phyloP scores from a whole-genome alignment of 306 rosid genomes.

The Sechiopsis laciniata region DNA sequence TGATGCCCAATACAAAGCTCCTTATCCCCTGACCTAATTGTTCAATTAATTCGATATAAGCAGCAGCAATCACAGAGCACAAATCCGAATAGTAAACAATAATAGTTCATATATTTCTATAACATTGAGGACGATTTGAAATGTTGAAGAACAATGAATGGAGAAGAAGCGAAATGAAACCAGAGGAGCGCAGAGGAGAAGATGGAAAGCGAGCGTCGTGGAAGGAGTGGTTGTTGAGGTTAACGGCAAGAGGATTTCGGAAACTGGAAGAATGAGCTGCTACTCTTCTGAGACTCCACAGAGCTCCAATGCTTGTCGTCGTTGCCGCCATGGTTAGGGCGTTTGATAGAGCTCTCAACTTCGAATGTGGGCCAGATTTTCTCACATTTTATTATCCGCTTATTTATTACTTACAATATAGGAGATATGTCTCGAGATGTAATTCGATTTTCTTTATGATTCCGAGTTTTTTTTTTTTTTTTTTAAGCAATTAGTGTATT shows the following conservation, averaged over 20 bases:
- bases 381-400: neutral
- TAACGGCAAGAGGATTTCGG: slow-evolving; percentile 26
- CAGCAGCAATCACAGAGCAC: neutral
- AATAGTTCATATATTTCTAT: neutral
- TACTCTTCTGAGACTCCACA: slow-evolving; percentile 34
- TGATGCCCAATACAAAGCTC: neutral
- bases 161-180: slow-evolving; percentile 27
- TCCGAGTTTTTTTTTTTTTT: too few species aligned
- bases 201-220: slow-evolving; percentile 32
- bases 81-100: neutral
- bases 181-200: slow-evolving; percentile 50
- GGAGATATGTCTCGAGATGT: too few species aligned
- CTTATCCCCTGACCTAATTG: neutral
- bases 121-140: neutral
- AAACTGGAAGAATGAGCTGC: slow-evolving; percentile 33
- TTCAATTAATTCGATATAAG: neutral
- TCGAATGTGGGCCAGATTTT: neutral
- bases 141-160: neutral
- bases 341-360: neutral
- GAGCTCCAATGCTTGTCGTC: slow-evolving; percentile 42
- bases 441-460: too few species aligned
- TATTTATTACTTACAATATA: too few species aligned
- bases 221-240: slow-evolving; percentile 30
- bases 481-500: too few species aligned
- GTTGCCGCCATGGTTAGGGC: slow-evolving; percentile 55